Base-by-base conservation (phyloP, 805 yeast species). In the Lipomyces chichibuensis region DNA sequence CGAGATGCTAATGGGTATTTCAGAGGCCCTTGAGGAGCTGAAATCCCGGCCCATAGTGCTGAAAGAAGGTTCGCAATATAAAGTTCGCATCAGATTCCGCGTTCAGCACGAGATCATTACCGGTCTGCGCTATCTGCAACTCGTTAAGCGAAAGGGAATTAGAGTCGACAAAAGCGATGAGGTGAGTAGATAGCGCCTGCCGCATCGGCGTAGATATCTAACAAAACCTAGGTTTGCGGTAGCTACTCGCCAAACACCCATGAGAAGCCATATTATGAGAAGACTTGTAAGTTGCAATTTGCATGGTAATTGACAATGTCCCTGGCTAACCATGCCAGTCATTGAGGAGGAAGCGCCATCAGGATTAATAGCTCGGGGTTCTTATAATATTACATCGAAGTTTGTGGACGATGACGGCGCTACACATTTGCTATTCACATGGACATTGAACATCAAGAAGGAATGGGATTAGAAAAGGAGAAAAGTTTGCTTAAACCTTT, bases 101-200 rank as follows among this genome's bases (percentile, higher is more conserved):
- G 89, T 93, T 43, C 97, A 92, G 78, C 94, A 90, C 74, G 96
- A 91, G 76, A 91, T 93, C 71, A 88, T 93, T 73, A 92, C 97
- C 1, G 98, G 98, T 0, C 84, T 93, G 76, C 88, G 89, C 76
- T 93, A 92, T 77, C 84, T 91, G 71, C 97, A 91, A 78, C 86
- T 86, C 23, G 89, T 92, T 70, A 92, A 91, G 78, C 90, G 92
- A 76, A 87, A 93, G 1, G 97, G 97, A 43, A 90, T 93, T 69
- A 85, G 93, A 32, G 91, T 93, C 53, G 97, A 91, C 76, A 91
- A 89, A 76, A 80, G 88, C 55, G 96, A 91, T 71, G 96, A 92
- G 77, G 95, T 93, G 62, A 13, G 56, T 56, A 23, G 46, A 46
- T 27, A 5, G 17, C 37, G 57, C 11, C 29, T 43, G 55, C n/a